A percentile compares a stretch with the other conserved stretches of the same genome.
phyloP scores from a whole-genome alignment of 208 protist species.

The Spongospora subterranea region DNA sequence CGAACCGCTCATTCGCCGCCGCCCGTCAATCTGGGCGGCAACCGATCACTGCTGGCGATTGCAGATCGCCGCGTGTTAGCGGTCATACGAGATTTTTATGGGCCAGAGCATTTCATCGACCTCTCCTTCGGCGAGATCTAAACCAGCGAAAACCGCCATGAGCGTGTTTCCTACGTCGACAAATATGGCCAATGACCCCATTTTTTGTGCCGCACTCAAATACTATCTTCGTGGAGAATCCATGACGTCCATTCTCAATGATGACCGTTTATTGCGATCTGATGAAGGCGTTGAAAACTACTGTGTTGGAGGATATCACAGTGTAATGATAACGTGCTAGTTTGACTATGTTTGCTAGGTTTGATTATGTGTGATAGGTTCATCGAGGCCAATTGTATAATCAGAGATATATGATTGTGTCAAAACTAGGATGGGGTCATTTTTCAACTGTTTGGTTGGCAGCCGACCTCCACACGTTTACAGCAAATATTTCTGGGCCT shows the following conservation, averaged over 20 bases:
- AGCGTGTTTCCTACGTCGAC: no score
- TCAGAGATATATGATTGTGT: conserved; percentile 86
- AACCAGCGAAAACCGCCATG: no score
- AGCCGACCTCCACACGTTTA: conserved; percentile 79
- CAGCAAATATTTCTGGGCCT: neutral
- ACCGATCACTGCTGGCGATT: no score
- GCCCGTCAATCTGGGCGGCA: no score
- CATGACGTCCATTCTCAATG: neutral
- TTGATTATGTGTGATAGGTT: neutral
- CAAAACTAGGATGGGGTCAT: conserved; percentile 98
- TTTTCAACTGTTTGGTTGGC: conserved; percentile 98
- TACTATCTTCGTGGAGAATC: conserved; percentile 4
- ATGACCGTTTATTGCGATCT: neutral
- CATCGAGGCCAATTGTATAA: conserved; percentile 76
- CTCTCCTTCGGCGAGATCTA: no score
- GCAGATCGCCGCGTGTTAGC: no score
- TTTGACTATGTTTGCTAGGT: neutral
- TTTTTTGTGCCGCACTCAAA: neutral
- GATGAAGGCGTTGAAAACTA: conserved; percentile 39
- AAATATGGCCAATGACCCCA: no score
- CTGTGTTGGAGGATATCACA: neutral
- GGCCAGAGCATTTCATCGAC: no score
- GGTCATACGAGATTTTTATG: no score
- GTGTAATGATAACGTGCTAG: neutral
- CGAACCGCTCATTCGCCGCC: no score